Evolutionary conservation across 352 stramenopile genomes (phyloP).

Genomic region (Blastocystis hominis): DNA sequence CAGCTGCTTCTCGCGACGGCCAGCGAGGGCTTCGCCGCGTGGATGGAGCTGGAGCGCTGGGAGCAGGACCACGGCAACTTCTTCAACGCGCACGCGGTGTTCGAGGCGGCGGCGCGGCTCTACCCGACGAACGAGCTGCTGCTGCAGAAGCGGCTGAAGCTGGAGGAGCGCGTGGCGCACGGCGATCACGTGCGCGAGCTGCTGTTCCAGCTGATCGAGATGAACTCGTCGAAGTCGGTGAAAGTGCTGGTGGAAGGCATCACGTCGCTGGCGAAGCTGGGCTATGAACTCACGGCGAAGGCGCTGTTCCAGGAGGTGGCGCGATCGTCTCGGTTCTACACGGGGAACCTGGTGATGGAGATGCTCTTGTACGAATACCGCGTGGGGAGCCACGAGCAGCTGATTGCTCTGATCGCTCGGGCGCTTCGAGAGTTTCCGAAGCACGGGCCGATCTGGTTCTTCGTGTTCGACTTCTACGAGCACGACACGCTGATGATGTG

Average conservation of each 20-base stretch:
- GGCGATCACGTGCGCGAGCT: constrained; percentile 65
- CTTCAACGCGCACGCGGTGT: constrained; percentile 65
- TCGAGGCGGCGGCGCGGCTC: constrained; percentile 67
- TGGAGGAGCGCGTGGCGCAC: constrained; percentile 69
- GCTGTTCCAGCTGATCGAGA: constrained; percentile 68
- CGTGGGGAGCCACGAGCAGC: constrained; percentile 65
- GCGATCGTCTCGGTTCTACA: constrained; percentile 64
- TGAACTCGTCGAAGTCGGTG: constrained; percentile 72
- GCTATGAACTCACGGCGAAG: constrained; percentile 69
- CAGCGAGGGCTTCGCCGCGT: constrained; percentile 61
- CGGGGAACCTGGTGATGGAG: constrained; percentile 71
- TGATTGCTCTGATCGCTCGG: constrained; percentile 69
- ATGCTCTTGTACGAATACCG: constrained; percentile 68
- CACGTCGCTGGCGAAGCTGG: constrained; percentile 69
- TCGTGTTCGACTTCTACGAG: constrained; percentile 13
- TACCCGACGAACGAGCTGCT: constrained; percentile 69
- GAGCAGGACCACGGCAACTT: constrained; percentile 74
- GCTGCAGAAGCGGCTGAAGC: constrained; percentile 69
- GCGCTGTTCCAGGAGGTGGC: not conserved
- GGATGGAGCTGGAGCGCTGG: constrained; percentile 75
- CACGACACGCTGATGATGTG: not conserved
- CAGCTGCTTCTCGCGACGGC: not conserved
- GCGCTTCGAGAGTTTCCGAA: constrained; percentile 65
- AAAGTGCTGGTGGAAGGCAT: constrained; percentile 73
- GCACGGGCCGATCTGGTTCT: constrained; percentile 21